Percentiles rank a stretch among this genome's conserved stretches.
phyloP scores from a whole-genome alignment of 495 filamentous ascomycete species.

The Evernia prunastri region DNA sequence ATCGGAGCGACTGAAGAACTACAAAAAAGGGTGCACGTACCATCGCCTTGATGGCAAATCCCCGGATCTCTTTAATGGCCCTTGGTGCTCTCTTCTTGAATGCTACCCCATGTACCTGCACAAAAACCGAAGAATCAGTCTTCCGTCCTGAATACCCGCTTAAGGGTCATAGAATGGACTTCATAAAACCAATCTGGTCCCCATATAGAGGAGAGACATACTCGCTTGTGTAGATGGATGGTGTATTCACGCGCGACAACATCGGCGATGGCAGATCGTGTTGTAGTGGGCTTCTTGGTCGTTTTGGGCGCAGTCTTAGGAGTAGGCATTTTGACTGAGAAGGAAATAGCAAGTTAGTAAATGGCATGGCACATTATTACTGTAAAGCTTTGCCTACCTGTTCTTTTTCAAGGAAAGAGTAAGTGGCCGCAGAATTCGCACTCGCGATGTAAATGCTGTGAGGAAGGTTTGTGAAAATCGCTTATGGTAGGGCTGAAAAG shows the following conservation, averaged over 20 bases:
- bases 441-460: neutral
- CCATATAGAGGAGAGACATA: constrained; percentile 50
- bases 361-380: neutral
- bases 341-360: neutral
- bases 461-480: neutral
- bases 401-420: neutral
- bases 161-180: constrained; percentile 55
- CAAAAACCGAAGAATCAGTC: constrained; percentile 42
- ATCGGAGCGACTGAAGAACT: neutral
- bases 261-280: constrained; percentile 89
- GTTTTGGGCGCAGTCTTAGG: constrained; percentile 23
- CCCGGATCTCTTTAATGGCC: constrained; percentile 98
- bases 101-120: constrained; percentile 84
- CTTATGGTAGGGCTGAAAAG: neutral
- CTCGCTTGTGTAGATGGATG: constrained; percentile 99
- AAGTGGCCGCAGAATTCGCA: neutral
- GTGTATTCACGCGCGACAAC: constrained; percentile 99
- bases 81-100: constrained; percentile 99
- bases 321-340: constrained; percentile 23
- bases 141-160: constrained; percentile 53
- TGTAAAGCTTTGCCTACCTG: neutral
- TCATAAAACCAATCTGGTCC: constrained; percentile 60
- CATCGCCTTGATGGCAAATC: constrained; percentile 88
- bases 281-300: constrained; percentile 23
- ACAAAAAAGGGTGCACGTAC: constrained; percentile 50